Percentiles rank a stretch among this genome's conserved stretches.
phyloP scores from a whole-genome alignment of 495 filamentous ascomycete genomes.

The Xylaria sp. region DNA sequence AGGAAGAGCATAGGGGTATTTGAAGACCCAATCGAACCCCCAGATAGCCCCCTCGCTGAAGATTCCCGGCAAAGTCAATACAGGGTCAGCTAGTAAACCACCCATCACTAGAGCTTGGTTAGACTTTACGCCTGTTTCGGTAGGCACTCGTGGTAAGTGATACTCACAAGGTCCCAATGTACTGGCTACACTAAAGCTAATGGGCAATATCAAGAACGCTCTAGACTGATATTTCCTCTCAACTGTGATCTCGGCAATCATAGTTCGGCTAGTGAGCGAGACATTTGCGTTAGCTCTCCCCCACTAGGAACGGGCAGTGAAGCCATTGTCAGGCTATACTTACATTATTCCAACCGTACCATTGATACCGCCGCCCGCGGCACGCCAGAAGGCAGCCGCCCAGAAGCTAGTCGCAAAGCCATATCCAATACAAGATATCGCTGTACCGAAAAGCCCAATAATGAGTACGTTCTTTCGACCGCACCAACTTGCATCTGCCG shows the following conservation, averaged over 20 bases:
- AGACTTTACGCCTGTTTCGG: background rate
- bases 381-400: conserved; percentile 69
- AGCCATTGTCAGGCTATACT: background rate
- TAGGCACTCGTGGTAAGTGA: background rate
- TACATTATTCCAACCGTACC: conserved; percentile 73
- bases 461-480: conserved; percentile 73
- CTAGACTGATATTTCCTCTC: conserved; percentile 64
- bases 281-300: background rate
- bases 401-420: conserved; percentile 70
- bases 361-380: conserved; percentile 71
- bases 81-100: conserved; percentile 70
- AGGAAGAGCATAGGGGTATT: conserved; percentile 71
- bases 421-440: conserved; percentile 70
- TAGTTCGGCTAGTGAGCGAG: conserved; percentile 55
- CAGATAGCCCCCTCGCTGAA: conserved; percentile 59
- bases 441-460: conserved; percentile 69
- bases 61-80: conserved; percentile 62
- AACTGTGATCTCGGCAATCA: conserved; percentile 73
- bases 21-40: conserved; percentile 62
- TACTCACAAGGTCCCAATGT: conserved; percentile 65
- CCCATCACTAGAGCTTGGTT: conserved; percentile 56
- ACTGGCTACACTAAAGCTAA: conserved; percentile 72
- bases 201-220: conserved; percentile 66
- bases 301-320: background rate
- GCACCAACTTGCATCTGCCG: conserved; percentile 68